Evolutionary conservation across 2,329 filamentous ascomycete species (phyloP).

Genomic region (Fusarium nurragi): DNA sequence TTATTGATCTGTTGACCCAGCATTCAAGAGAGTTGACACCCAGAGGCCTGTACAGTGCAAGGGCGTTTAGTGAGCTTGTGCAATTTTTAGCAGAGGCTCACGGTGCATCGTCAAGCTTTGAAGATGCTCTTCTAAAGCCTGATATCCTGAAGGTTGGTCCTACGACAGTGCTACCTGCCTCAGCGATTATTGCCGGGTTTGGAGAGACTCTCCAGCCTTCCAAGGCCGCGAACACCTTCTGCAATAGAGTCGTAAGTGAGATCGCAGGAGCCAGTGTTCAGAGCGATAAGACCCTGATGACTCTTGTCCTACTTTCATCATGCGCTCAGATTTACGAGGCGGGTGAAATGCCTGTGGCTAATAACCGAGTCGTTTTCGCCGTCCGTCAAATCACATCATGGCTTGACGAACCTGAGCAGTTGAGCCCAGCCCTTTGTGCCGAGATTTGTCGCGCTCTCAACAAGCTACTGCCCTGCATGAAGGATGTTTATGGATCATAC

Average conservation of each 20-base stretch:
- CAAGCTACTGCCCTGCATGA: slow-evolving; percentile 75
- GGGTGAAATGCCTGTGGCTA: slow-evolving; percentile 65
- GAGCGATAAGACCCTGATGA: slow-evolving; percentile 57
- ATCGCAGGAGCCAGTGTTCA: slow-evolving; percentile 59
- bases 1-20: slow-evolving; percentile 58
- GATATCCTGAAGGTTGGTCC: slow-evolving; percentile 59
- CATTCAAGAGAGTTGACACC: slow-evolving; percentile 55
- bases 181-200: slow-evolving; percentile 62
- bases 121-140: slow-evolving; percentile 58
- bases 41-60: slow-evolving; percentile 62
- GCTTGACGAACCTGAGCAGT: slow-evolving; percentile 63
- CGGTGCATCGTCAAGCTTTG: slow-evolving; percentile 56
- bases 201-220: slow-evolving; percentile 60
- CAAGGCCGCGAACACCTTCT: slow-evolving; percentile 61
- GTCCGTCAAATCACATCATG: slow-evolving; percentile 80
- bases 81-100: slow-evolving; percentile 58
- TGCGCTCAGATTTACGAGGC: slow-evolving; percentile 62
- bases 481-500: slow-evolving; percentile 86
- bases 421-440: slow-evolving; percentile 57
- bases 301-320: slow-evolving; percentile 64
- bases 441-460: slow-evolving; percentile 67
- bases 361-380: slow-evolving; percentile 81
- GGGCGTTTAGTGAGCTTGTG: slow-evolving; percentile 61
- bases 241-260: slow-evolving; percentile 69
- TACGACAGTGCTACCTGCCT: slow-evolving; percentile 58